phyloP scores from a whole-genome alignment of 345 rosid genomes.

The Citrus maxima region DNA sequence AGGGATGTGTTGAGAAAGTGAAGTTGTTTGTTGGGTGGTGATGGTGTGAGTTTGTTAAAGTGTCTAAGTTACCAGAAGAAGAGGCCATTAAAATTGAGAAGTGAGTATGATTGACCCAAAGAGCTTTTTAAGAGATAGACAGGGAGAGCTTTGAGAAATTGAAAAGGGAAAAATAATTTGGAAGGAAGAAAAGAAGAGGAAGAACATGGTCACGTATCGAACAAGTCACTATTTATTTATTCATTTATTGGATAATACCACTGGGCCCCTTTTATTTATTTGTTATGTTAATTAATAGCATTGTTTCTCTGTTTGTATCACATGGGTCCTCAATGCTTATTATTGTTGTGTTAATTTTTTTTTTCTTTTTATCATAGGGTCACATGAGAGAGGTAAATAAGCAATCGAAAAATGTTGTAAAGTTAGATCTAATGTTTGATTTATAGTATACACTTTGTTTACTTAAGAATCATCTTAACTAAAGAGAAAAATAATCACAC shows the following conservation, averaged over 20 bases:
- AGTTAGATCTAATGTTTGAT: too few relatives aligned
- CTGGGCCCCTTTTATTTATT: neutral
- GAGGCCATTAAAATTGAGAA: constrained; percentile 31
- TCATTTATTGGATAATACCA: neutral
- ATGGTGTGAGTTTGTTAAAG: constrained; percentile 25
- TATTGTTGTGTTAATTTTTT: too few relatives aligned
- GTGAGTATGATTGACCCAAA: neutral
- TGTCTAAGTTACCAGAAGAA: constrained; percentile 39
- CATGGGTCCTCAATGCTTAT: too few relatives aligned
- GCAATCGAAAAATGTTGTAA: too few relatives aligned
- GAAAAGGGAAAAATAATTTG: neutral
- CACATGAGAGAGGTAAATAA: too few relatives aligned
- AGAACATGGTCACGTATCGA: constrained; percentile 26
- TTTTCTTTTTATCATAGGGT: too few relatives aligned
- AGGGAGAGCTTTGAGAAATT: neutral
- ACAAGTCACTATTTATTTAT: neutral
- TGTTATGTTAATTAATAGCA: accelerated
- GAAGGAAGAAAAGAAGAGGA: neutral
- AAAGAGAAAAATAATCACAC: too few relatives aligned
- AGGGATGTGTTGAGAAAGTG: constrained; percentile 28
- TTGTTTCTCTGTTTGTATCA: neutral
- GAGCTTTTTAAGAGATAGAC: neutral
- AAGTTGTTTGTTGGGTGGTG: constrained; percentile 10
- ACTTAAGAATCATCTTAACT: too few relatives aligned
- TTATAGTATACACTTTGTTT: too few relatives aligned